Evolutionary conservation across 108 stramenopile species (phyloP), one percentile per base, ranked within the genome.

Genomic region (Cyclostephanos tholiformis): DNA sequence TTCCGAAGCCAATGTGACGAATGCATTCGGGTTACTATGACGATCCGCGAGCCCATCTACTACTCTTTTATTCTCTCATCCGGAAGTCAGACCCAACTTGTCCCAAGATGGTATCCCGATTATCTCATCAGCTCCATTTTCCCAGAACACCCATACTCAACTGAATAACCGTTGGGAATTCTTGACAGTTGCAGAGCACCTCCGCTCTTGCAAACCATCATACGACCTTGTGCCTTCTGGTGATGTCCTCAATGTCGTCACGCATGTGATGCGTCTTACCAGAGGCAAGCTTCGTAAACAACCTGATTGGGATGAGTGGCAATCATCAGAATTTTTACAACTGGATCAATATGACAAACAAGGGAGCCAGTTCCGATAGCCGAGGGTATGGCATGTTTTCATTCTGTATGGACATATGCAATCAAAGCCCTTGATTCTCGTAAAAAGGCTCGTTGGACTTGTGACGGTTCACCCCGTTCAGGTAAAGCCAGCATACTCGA

Each of bases 311-410:
- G 46, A 65, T 10, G 65, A 65, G 11, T 63, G 63, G 63, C 35
- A 63, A 41, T 35, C 14, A 16, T 63, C 63, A 11, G 63, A 63
- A 38, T 29, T 41, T 39, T 22, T 63, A 17, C 63, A 63, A 38
- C 63, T 63, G 19, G 63, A 65, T 25, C 65, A 65, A 48, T 65
- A 65, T 30, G 52, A 68, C 30, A 7, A 22, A 11, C 67, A 68
- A 29, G 16, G n/a, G 19, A 68, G 20, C 67, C 67, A 3, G 19
- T 23, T 48, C 25, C 12, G 27, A 8, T 55, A 16, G 13, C 23
- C 2, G 35, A 68, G 14, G 26, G 32, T 4, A 32, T 32, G 32
- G 32, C 32, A 32, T 32, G 32, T 32, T 32, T 32, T 32, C 32
- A 32, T 32, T 55, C 53, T 11, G 30, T 68, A 7, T 68, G 67